A percentile compares a stretch with the other conserved stretches of the same genome.
phyloP scores from a whole-genome alignment of 768 basidiomycete species.

The Inosperma sp. region DNA sequence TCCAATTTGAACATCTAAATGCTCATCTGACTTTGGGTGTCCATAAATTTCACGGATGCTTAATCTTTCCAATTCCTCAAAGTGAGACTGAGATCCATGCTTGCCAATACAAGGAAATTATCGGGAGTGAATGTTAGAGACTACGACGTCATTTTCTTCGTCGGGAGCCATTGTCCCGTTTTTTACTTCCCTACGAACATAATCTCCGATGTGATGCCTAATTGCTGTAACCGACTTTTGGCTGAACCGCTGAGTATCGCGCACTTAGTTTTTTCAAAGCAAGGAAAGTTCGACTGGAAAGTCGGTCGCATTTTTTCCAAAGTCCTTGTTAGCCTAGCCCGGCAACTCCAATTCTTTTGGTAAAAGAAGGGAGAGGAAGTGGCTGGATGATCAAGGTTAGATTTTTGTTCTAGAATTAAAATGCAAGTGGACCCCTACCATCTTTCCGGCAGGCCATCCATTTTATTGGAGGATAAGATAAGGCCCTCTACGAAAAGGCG shows the following conservation, averaged over 20 bases:
- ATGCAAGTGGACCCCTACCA: not conserved
- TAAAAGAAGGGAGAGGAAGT: conserved; percentile 52
- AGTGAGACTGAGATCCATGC: conserved; percentile 45
- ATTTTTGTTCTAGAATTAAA: not conserved
- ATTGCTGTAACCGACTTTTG: too few relatives aligned
- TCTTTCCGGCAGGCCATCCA: not conserved
- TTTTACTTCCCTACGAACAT: conserved; percentile 64
- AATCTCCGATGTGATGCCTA: too few relatives aligned
- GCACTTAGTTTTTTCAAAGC: conserved; percentile 54
- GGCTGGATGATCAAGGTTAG: conserved; percentile 41
- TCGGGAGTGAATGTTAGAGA: conserved; percentile 52
- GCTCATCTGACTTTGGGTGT: not conserved
- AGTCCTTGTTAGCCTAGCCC: too few relatives aligned
- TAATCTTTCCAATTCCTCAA: conserved; percentile 53
- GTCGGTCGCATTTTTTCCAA: too few relatives aligned
- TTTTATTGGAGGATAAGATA: conserved; percentile 14
- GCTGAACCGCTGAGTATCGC: not conserved
- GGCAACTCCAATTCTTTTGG: conserved; percentile 66
- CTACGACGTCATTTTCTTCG: conserved; percentile 73
- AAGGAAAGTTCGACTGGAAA: too few relatives aligned
- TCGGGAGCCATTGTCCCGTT: conserved; percentile 76
- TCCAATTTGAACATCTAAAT: too few relatives aligned
- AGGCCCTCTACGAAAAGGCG: conserved; percentile 64
- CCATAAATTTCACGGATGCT: conserved; percentile 42
- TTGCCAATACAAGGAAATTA: conserved; percentile 56